Evolutionary conservation across 371 early-diverging fungal species (phyloP).

Genomic region (Rhizomucor pusillus): DNA sequence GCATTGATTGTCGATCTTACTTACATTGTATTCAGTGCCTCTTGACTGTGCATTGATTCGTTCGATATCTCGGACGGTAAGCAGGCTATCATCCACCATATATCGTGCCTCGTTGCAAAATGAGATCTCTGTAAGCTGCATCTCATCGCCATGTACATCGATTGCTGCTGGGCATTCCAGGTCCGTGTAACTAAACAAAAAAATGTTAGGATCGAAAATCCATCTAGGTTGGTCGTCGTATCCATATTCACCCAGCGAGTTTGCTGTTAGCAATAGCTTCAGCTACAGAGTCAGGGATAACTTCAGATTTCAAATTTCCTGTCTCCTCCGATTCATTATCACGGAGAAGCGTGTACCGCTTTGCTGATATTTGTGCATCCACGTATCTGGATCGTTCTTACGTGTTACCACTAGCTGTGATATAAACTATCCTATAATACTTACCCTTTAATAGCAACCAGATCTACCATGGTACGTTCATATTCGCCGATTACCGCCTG

Average conservation of each 20-base stretch:
- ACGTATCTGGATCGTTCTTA: slow-evolving; percentile 13
- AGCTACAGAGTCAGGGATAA: slow-evolving; percentile 7
- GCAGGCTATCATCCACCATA: slow-evolving; percentile 14
- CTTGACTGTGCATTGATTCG: slow-evolving; percentile 25
- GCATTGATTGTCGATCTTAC: slow-evolving; percentile 7
- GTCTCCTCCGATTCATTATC: neutral
- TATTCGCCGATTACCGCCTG: slow-evolving; percentile 21
- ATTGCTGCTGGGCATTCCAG: slow-evolving; percentile 22
- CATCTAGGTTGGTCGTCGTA: too few species aligned
- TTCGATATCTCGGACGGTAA: slow-evolving; percentile 28
- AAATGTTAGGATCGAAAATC: too few species aligned
- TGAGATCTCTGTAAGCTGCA: slow-evolving; percentile 29
- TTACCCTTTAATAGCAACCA: slow-evolving; percentile 28
- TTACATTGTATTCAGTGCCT: slow-evolving; percentile 30
- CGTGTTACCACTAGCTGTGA: neutral
- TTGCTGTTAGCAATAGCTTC: slow-evolving; percentile 17
- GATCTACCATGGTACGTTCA: slow-evolving; percentile 21
- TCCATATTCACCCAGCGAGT: slow-evolving; percentile 23
- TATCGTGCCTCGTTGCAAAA: slow-evolving; percentile 29
- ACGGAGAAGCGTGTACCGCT: slow-evolving; percentile 10
- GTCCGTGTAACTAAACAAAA: slow-evolving; percentile 31
- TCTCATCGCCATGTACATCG: slow-evolving; percentile 1
- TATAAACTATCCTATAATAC: neutral
- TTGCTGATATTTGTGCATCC: slow-evolving; percentile 35
- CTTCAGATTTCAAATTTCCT: neutral